These are phyloP conservation scores for Serendipita sp. DNA, from an alignment of 768 basidiomycete species.

Conservation along the genomic window DNA sequence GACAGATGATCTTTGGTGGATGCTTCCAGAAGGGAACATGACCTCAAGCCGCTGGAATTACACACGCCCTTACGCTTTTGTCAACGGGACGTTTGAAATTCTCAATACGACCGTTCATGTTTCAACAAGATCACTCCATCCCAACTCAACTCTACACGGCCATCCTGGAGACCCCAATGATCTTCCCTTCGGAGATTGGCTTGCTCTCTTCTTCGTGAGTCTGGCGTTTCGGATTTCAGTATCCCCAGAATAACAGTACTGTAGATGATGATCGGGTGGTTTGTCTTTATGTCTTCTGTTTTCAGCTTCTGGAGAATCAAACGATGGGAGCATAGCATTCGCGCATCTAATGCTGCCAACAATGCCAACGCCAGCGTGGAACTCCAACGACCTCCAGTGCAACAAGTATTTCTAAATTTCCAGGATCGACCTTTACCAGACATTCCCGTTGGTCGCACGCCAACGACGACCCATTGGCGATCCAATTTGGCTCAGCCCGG, in stretches of 20 bases:
- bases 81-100: too few species aligned
- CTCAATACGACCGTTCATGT: too few species aligned
- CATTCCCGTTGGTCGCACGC: not conserved
- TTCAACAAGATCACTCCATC: not conserved
- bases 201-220: conserved; percentile 3
- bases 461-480: not conserved
- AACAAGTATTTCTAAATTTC: not conserved
- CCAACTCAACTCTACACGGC: not conserved
- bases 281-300: conserved; percentile 69
- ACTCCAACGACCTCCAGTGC: not conserved
- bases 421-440: not conserved
- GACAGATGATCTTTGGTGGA: not conserved
- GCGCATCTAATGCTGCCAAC: conserved; percentile 21
- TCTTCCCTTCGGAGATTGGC: not conserved
- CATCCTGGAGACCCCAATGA: not conserved
- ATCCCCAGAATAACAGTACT: not conserved
- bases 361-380: too few species aligned
- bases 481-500: not conserved
- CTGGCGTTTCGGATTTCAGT: not conserved
- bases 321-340: conserved; percentile 65
- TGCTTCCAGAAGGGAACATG: not conserved
- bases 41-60: not conserved
- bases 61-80: too few species aligned
- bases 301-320: conserved; percentile 76
- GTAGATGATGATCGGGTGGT: conserved; percentile 40